Base-by-base conservation (phyloP, 1,284 basidiomycete genomes). In the Mycena citricolor region DNA sequence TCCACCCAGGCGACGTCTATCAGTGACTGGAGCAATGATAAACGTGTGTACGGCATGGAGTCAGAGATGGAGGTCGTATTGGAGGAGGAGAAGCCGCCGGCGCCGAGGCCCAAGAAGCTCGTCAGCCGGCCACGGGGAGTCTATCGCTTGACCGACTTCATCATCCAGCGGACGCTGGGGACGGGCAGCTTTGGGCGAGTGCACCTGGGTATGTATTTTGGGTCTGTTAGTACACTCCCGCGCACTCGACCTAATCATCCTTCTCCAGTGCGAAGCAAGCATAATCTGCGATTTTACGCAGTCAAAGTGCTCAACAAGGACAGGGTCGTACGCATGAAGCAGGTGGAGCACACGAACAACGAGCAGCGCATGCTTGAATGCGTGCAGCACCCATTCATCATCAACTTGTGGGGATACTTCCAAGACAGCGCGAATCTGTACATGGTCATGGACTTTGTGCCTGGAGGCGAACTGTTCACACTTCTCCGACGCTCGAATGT, bases 371-470 rank as follows among this genome's bases (percentile, higher is more conserved):
- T 99, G 74, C 79, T 99, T 32, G 83, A 88, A 45, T 78, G 83
- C 21, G 90, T 97, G 0, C 84, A 94, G 40, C 94, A 98, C 65
- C 90, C 94, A 2, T 99, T 99, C 69, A 88, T 99, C 54, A 86
- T 99, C 70, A 99, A 97, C 61, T 80, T 99, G 5, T 99, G 95
- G 95, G 97, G 95, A 20, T 90, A 91, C 1, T 99, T 99, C 69
- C 92, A 97, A 58, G 95, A 98, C 59, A 71, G 83, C 8, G 77
- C 89, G 33, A 98, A 97, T 62, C 72, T 99, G 11, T 99, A 97
- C 74, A 97, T 99, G 94, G 94, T 99, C 46, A 98, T 99, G 95
- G 97, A 99, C 69, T 99, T 97, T 63, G 95, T 99, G 4, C 92
- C 94, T 0, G 95, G 95, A 16, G 95, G 95, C 14, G 95, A 99